These are phyloP conservation scores for Thuidium tamariscinum DNA, from an alignment of 225 moss, liverwort and hornwort genomes.

Conservation along the genomic window DNA sequence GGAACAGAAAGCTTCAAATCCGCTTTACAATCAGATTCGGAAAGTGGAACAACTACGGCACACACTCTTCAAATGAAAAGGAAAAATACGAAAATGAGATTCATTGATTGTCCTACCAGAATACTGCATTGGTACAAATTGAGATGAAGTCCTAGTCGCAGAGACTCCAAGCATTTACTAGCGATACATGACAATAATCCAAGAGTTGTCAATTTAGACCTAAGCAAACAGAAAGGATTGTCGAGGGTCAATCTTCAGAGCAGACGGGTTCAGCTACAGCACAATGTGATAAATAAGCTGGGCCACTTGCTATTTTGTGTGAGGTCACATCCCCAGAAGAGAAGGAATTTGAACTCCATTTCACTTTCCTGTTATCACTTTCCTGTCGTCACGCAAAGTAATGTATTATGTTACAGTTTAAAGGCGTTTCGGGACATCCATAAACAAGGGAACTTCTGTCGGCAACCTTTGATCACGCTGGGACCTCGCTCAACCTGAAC, in stretches of 20 bases:
- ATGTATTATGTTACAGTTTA: neutral
- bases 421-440: neutral
- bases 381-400: neutral
- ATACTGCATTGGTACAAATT: slow-evolving; percentile 4
- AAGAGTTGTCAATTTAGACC: neutral
- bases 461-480: neutral
- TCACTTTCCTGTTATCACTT: neutral
- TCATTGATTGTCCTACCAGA: neutral
- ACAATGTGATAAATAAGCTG: neutral
- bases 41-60: neutral
- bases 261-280: neutral
- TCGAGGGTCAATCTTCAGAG: neutral
- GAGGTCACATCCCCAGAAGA: neutral
- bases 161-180: neutral
- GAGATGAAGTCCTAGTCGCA: neutral
- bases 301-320: neutral
- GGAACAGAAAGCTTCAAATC: neutral
- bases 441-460: neutral
- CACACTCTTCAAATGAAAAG: neutral
- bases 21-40: neutral
- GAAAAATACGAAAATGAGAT: neutral
- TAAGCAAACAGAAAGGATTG: neutral
- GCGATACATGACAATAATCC: neutral
- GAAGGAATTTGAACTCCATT: neutral
- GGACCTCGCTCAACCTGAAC: neutral